phyloP scores from a whole-genome alignment of 257 asterid species.

The Scutellaria galericulata region DNA sequence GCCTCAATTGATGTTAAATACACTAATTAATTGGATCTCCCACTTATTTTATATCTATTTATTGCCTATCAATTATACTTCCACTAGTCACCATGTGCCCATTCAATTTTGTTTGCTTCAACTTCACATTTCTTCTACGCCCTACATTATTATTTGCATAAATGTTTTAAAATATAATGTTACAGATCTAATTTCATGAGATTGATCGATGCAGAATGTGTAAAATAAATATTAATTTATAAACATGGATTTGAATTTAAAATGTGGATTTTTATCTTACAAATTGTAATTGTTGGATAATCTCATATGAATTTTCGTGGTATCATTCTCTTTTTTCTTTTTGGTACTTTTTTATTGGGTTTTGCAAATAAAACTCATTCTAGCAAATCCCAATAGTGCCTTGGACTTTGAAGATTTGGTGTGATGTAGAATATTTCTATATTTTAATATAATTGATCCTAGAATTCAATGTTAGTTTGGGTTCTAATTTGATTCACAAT shows the following conservation, averaged over 20 bases:
- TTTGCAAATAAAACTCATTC: neutral
- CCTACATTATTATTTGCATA: neutral
- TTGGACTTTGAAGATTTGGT: neutral
- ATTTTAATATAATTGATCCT: neutral
- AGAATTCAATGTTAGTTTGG: no score
- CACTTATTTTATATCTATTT: slow-evolving; percentile 17
- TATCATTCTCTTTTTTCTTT: no score
- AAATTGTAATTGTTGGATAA: no score
- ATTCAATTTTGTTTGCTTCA: slow-evolving; percentile 28
- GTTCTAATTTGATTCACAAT: no score
- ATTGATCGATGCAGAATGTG: no score
- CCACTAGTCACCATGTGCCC: slow-evolving; percentile 34
- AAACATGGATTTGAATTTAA: no score
- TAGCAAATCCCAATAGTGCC: neutral
- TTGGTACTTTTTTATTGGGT: neutral
- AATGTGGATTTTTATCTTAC: no score
- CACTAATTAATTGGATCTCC: slow-evolving; percentile 31
- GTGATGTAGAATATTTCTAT: neutral
- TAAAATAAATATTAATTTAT: no score
- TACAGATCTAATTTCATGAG: no score
- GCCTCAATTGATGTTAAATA: slow-evolving; percentile 34
- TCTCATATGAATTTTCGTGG: no score
- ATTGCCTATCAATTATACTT: slow-evolving; percentile 33
- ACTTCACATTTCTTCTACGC: slow-evolving; percentile 27
- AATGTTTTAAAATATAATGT: no score